A percentile compares a stretch with the other conserved stretches of the same genome.
Conservation (phyloP, 306 rosid species). For the Quercus glauca region DNA sequence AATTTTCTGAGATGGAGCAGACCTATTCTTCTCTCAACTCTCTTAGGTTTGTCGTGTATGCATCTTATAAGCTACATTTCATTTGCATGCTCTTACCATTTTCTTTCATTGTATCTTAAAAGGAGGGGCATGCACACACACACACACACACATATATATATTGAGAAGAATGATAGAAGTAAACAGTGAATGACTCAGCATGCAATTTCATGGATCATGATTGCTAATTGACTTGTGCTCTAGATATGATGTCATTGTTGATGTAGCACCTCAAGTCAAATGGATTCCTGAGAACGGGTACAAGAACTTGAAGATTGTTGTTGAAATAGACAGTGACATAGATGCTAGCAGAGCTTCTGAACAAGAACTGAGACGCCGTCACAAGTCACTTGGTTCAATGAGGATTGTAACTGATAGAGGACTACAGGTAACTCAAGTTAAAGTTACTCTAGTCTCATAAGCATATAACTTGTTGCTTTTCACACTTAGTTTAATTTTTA, state of each 20-base stretch:
- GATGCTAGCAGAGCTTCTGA: conserved; percentile 62
- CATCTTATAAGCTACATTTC: conserved; percentile 11
- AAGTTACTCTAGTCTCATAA: neutral
- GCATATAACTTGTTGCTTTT: neutral
- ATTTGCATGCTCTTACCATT: conserved; percentile 5
- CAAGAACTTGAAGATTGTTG: conserved; percentile 79
- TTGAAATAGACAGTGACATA: conserved; percentile 81
- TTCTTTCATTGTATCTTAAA: conserved; percentile 9
- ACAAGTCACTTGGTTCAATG: conserved; percentile 64
- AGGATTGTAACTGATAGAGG: conserved; percentile 82
- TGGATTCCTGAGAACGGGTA: conserved; percentile 79
- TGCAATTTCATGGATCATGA: conserved; percentile 21
- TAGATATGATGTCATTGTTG: conserved; percentile 86
- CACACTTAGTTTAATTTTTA: neutral
- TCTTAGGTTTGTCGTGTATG: conserved; percentile 54
- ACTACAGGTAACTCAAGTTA: conserved; percentile 64
- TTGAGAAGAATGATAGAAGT: neutral
- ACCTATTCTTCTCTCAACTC: conserved; percentile 60
- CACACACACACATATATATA: too few species aligned
- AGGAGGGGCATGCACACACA: conserved; percentile 1
- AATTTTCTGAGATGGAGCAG: conserved; percentile 80
- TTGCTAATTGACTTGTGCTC: conserved; percentile 33
- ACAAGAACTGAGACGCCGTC: conserved; percentile 70
- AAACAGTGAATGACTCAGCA: conserved; percentile 3
- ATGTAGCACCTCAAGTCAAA: conserved; percentile 81